Evolutionary conservation across 495 filamentous ascomycete genomes (phyloP).

Genomic region (Pseudoneurospora amorphoporcata): DNA sequence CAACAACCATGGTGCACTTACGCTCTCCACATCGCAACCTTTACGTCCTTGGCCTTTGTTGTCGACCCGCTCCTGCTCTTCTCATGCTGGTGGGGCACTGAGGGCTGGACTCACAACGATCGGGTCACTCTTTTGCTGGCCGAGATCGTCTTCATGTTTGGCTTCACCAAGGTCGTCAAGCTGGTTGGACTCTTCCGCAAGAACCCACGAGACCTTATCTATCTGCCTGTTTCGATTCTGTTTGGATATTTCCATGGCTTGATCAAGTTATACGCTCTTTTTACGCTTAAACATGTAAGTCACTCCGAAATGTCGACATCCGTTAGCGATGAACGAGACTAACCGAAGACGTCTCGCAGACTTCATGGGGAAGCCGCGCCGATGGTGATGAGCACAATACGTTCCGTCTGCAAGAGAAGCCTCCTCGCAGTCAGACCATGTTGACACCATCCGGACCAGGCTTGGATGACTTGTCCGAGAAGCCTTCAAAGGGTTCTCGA

Average conservation of each 20-base stretch:
- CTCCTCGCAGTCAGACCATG: constrained; percentile 37
- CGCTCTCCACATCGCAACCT: constrained; percentile 62
- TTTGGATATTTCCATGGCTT: constrained; percentile 71
- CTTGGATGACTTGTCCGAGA: constrained; percentile 10
- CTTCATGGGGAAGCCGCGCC: constrained; percentile 59
- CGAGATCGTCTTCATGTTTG: constrained; percentile 41
- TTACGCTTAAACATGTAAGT: constrained; percentile 60
- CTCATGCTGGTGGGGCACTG: constrained; percentile 41
- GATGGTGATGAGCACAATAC: constrained; percentile 55
- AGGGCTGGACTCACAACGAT: constrained; percentile 30
- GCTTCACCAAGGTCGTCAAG: constrained; percentile 67
- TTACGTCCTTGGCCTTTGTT: constrained; percentile 58
- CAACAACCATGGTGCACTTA: constrained; percentile 68
- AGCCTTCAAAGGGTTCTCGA: neutral
- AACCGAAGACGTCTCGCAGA: constrained; percentile 31
- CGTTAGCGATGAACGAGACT: constrained; percentile 2
- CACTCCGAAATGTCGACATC: neutral
- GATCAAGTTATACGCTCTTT: constrained; percentile 66
- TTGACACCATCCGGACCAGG: constrained; percentile 30
- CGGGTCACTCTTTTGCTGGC: constrained; percentile 36
- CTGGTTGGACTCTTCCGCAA: constrained; percentile 61
- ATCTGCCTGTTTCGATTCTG: constrained; percentile 61
- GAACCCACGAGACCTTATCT: constrained; percentile 57
- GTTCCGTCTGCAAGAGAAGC: constrained; percentile 42
- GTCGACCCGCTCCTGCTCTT: constrained; percentile 53